These are phyloP conservation scores for Flaveria linearis DNA, from an alignment of 129 eudicot genomes.

Conservation along the genomic window DNA sequence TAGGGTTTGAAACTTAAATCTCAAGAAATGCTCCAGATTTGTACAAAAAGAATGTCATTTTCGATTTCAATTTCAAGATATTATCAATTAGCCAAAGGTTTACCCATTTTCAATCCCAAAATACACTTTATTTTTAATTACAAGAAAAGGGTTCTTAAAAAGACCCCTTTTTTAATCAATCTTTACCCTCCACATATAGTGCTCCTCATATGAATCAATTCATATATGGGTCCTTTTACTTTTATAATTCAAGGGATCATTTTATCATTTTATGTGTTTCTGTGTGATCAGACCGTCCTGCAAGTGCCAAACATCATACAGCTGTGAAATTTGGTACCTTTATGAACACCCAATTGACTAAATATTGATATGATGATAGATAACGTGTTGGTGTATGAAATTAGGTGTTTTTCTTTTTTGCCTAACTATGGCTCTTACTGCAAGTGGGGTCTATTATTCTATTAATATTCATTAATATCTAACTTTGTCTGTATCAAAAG, in stretches of 20 bases:
- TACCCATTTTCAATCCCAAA: not conserved
- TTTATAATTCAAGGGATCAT: constrained; percentile 25
- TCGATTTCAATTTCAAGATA: constrained; percentile 14
- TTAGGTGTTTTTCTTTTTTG: constrained; percentile 22
- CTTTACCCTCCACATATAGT: constrained; percentile 42
- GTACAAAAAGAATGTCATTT: not conserved
- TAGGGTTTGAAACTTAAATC: not conserved
- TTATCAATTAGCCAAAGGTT: not conserved
- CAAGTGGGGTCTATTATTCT: constrained; percentile 34
- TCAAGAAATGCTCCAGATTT: not conserved
- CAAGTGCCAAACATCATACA: constrained; percentile 31
- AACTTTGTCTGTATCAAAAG: constrained; percentile 22
- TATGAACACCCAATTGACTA: constrained; percentile 31
- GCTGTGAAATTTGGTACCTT: constrained; percentile 35
- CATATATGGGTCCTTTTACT: constrained; percentile 36
- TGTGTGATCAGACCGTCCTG: constrained; percentile 31
- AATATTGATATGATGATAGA: constrained; percentile 18
- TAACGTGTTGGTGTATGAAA: constrained; percentile 22
- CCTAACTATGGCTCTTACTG: constrained; percentile 29
- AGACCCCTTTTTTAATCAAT: constrained; percentile 20
- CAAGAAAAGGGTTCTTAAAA: constrained; percentile 6
- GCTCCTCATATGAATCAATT: constrained; percentile 22
- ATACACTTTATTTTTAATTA: not conserved
- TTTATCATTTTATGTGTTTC: constrained; percentile 28
- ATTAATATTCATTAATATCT: constrained; percentile 16